Evolutionary conservation across 2,329 filamentous ascomycete genomes (phyloP).

Genomic region (Elsinoe fawcettii): DNA sequence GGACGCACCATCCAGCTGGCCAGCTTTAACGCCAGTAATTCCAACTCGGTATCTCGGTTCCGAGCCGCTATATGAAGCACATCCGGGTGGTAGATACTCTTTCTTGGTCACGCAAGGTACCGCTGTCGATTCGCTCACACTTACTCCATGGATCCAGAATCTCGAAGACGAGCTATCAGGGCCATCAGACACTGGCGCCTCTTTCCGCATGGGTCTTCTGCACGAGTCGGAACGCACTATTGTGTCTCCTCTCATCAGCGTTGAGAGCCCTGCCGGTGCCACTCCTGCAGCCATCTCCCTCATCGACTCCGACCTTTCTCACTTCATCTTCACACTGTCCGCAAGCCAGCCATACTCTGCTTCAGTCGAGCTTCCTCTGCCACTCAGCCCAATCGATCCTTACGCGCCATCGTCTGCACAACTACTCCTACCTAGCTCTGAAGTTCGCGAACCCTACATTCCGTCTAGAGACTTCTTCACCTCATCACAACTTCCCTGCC

Average conservation of each 20-base stretch:
- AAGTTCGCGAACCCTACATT: slow-evolving; percentile 60
- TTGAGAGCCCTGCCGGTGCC: slow-evolving; percentile 34
- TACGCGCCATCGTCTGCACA: slow-evolving; percentile 19
- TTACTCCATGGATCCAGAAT: slow-evolving; percentile 49
- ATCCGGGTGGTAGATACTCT: slow-evolving; percentile 46
- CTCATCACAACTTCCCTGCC: slow-evolving; percentile 47
- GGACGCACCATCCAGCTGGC: slow-evolving; percentile 16
- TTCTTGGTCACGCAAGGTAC: slow-evolving; percentile 51
- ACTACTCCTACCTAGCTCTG: slow-evolving; percentile 38
- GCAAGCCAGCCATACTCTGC: slow-evolving; percentile 44
- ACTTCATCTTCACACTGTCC: slow-evolving; percentile 47
- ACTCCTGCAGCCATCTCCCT: slow-evolving; percentile 40
- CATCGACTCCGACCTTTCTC: slow-evolving; percentile 50
- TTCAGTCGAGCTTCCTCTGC: slow-evolving; percentile 43
- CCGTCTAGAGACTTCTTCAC: slow-evolving; percentile 54
- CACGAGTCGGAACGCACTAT: slow-evolving; percentile 44
- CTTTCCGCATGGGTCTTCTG: slow-evolving; percentile 50
- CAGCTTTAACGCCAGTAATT: slow-evolving; percentile 21
- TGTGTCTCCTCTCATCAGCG: slow-evolving; percentile 41
- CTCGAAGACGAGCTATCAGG: slow-evolving; percentile 51
- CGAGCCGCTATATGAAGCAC: slow-evolving; percentile 6
- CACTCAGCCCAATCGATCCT: slow-evolving; percentile 19
- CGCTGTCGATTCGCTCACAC: slow-evolving; percentile 48
- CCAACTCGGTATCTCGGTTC: not conserved
- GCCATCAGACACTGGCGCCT: slow-evolving; percentile 44